These are phyloP conservation scores for Microdochium paspali DNA, from an alignment of 2,329 filamentous ascomycete species.

Conservation along the genomic window DNA sequence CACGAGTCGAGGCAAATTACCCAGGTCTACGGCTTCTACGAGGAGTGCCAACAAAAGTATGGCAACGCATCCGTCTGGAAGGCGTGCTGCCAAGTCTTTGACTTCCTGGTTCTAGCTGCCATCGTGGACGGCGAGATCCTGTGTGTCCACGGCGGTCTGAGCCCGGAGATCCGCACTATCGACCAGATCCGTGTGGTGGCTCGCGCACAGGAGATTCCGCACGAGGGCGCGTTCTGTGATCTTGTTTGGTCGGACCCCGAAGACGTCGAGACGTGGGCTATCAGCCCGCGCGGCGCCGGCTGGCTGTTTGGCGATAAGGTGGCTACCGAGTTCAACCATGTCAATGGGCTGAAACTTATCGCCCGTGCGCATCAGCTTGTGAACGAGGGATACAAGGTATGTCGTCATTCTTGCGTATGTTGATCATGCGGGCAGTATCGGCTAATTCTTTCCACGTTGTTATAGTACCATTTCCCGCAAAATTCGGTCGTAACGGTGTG, in stretches of 20 bases:
- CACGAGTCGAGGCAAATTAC: slow-evolving; percentile 97
- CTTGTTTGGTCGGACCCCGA: slow-evolving; percentile 98
- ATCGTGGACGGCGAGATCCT: slow-evolving; percentile 98
- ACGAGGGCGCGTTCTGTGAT: slow-evolving; percentile 97
- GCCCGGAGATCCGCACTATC: slow-evolving; percentile 88
- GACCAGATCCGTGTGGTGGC: slow-evolving; percentile 99
- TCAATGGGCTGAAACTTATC: slow-evolving; percentile 93
- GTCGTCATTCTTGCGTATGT: slow-evolving; percentile 41
- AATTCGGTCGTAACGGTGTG: slow-evolving; percentile 96
- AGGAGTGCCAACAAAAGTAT: slow-evolving; percentile 96
- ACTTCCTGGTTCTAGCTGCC: slow-evolving; percentile 91
- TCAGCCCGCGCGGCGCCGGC: slow-evolving; percentile 90
- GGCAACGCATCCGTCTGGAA: slow-evolving; percentile 99
- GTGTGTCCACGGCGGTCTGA: slow-evolving; percentile 89
- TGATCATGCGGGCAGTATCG: not conserved
- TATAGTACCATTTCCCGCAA: slow-evolving; percentile 81
- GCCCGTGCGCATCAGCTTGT: slow-evolving; percentile 96
- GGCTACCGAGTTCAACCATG: slow-evolving; percentile 93
- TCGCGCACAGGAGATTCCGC: slow-evolving; percentile 92
- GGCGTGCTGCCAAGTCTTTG: slow-evolving; percentile 98
- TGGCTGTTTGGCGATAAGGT: slow-evolving; percentile 98
- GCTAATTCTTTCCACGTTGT: too few species aligned
- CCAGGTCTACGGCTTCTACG: slow-evolving; percentile 98
- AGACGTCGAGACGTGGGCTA: slow-evolving; percentile 91
- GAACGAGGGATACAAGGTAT: slow-evolving; percentile 93